These are phyloP conservation scores for Claviceps sorghi DNA, from an alignment of 2,329 filamentous ascomycete genomes.

Conservation along the genomic window DNA sequence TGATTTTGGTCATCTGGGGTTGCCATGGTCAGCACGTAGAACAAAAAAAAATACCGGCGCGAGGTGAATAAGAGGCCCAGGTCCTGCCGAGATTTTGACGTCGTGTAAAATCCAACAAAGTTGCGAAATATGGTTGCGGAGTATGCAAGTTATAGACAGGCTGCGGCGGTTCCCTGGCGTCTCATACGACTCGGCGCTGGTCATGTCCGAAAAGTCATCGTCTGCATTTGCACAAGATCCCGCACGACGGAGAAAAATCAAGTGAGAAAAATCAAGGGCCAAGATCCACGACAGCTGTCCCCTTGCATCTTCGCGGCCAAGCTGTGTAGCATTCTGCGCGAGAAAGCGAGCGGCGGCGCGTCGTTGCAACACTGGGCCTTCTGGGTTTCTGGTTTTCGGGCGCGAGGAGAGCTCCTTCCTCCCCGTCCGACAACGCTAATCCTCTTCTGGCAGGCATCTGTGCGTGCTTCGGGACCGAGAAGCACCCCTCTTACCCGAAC, in stretches of 20 bases:
- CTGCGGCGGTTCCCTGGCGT: no score
- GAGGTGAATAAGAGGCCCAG: not conserved
- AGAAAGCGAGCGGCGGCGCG: no score
- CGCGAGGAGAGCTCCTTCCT: not conserved
- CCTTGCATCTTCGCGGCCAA: no score
- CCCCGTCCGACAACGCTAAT: not conserved
- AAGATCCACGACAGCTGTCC: no score
- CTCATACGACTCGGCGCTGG: no score
- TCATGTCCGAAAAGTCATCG: no score
- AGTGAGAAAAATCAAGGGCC: no score
- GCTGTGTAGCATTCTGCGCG: not conserved
- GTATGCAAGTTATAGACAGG: no score
- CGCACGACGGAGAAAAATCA: no score
- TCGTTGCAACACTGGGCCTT: no score
- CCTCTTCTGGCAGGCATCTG: not conserved
- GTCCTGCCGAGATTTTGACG: not conserved
- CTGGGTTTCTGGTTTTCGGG: not conserved
- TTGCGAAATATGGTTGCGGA: not conserved
- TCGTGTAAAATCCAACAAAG: not conserved
- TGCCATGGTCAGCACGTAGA: not conserved
- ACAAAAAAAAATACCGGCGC: not conserved
- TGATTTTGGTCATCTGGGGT: not conserved
- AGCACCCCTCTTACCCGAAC: not conserved
- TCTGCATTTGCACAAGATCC: no score
- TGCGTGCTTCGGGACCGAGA: not conserved